Evolutionary conservation across 164 flowering plant species (phyloP).

Genomic region (Cinnamomum micranthum): DNA sequence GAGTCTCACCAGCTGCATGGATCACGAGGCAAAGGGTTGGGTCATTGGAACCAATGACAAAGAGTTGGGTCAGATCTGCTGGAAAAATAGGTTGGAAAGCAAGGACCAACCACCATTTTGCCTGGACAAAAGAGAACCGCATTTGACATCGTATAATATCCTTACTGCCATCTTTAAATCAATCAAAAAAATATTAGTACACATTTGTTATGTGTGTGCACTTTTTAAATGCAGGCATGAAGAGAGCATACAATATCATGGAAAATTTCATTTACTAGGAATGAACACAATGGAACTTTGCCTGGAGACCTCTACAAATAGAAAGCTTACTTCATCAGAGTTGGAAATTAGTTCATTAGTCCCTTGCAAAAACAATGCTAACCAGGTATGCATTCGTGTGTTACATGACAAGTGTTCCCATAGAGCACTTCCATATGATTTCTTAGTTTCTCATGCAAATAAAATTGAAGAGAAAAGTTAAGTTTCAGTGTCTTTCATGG

Average conservation of each 20-base stretch:
- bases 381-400: slow-evolving; percentile 47
- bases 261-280: slow-evolving; percentile 41
- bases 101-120: slow-evolving; percentile 42
- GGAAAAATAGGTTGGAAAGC: slow-evolving; percentile 38
- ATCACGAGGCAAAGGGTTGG: slow-evolving; percentile 51
- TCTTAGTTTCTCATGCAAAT: no score
- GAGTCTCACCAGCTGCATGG: slow-evolving; percentile 51
- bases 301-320: slow-evolving; percentile 55
- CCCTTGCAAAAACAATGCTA: slow-evolving; percentile 51
- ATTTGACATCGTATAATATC: slow-evolving; percentile 30
- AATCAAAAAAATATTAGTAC: background rate
- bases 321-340: slow-evolving; percentile 44
- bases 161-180: slow-evolving; percentile 8
- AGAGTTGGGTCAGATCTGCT: slow-evolving; percentile 55
- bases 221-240: slow-evolving; percentile 37
- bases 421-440: background rate
- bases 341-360: slow-evolving; percentile 38
- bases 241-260: slow-evolving; percentile 29
- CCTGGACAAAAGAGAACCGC: slow-evolving; percentile 39
- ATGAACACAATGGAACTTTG: slow-evolving; percentile 32
- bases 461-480: no score
- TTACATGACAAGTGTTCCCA: background rate
- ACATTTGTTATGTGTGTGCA: background rate
- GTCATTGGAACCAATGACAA: slow-evolving; percentile 29
- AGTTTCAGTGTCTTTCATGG: no score